Base-by-base conservation (phyloP, 495 filamentous ascomycete species). In the Talaromyces borbonicus region DNA sequence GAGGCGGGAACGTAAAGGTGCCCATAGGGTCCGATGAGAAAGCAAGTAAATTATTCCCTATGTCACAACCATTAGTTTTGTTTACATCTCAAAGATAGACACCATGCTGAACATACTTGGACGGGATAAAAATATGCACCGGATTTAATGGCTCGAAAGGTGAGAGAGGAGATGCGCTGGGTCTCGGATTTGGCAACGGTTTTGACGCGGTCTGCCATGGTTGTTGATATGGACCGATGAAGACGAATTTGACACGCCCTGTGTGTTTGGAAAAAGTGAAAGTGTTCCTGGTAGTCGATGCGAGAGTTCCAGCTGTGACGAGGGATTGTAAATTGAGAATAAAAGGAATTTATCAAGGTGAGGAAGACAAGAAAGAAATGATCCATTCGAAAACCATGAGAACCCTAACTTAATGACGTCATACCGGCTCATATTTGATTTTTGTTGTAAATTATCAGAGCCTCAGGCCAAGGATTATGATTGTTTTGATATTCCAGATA, bases 121-220 rank as follows among this genome's bases (percentile, higher is more conserved):
- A 94, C 67, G 33, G 89, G 89, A 65, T 94, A 94, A 40, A 90
- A 53, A 57, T 90, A 94, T n/a, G 86, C 78, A 15, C 78, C 74
- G 41, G 86, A 90, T 49, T 62, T 75, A 25, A 77, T 76, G 18
- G 87, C 81, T 50, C 83, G 78, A 12, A 70, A 59, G 14, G 84
- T 62, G 8, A 83, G 61, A 14, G 54, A 50, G 42, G 63, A 73
- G 49, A 62, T 49, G 5, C 52, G 55, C 2, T 57, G 51, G n/a
- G 61, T 58, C 50, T 76, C 73, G 5, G 61, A 60, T 4, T 62
- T 36, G 15, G 68, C 65, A 29, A 65, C 61, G 14, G 61, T 56
- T 52, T 68, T 71, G 41, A 71, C 52, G 43, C 56, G 63, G 25
- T 64, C 65, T 15, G 67, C 54, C 69, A 74, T 75, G n/a, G 16